phyloP scores from a whole-genome alignment of 2,329 filamentous ascomycete species.

The Cytospora piceae region DNA sequence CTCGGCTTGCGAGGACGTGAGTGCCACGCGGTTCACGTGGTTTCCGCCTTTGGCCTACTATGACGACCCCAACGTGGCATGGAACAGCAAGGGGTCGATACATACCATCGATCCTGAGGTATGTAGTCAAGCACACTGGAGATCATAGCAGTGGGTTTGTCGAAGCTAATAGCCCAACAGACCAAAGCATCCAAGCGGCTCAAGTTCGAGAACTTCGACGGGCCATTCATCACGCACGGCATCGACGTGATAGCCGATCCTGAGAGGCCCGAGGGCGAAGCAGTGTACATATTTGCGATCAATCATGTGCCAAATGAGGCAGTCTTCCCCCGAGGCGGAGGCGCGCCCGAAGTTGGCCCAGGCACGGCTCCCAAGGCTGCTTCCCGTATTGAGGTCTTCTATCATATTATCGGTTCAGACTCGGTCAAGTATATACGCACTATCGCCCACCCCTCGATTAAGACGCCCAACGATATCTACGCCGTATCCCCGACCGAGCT shows the following conservation, averaged over 20 bases:
- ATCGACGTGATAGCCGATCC: conserved; percentile 62
- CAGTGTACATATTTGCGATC: conserved; percentile 63
- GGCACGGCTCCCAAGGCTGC: conserved; percentile 20
- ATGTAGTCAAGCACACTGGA: conserved; percentile 29
- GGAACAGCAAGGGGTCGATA: conserved; percentile 48
- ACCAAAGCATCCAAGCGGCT: conserved; percentile 51
- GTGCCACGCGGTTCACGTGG: conserved; percentile 50
- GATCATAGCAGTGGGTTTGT: background rate
- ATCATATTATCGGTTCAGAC: conserved; percentile 23
- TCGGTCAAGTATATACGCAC: conserved; percentile 23
- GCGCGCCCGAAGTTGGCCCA: conserved; percentile 2
- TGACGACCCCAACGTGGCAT: conserved; percentile 42
- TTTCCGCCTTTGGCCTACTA: conserved; percentile 54
- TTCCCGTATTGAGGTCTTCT: conserved; percentile 27
- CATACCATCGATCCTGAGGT: conserved; percentile 59
- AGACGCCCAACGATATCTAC: conserved; percentile 28
- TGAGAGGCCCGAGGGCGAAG: conserved; percentile 37
- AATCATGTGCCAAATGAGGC: conserved; percentile 58
- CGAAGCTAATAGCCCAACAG: conserved; percentile 36
- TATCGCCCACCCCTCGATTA: conserved; percentile 27
- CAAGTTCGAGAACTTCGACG: conserved; percentile 53
- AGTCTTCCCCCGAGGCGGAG: conserved; percentile 22
- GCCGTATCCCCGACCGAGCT: conserved; percentile 22
- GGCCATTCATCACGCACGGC: conserved; percentile 61
- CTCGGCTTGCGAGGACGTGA: conserved; percentile 57